Percentiles rank a stretch among this genome's conserved stretches.
These are phyloP conservation scores for Erythrobasidium hasegawianum DNA, from an alignment of 1,284 basidiomycete species.

Conservation along the genomic window DNA sequence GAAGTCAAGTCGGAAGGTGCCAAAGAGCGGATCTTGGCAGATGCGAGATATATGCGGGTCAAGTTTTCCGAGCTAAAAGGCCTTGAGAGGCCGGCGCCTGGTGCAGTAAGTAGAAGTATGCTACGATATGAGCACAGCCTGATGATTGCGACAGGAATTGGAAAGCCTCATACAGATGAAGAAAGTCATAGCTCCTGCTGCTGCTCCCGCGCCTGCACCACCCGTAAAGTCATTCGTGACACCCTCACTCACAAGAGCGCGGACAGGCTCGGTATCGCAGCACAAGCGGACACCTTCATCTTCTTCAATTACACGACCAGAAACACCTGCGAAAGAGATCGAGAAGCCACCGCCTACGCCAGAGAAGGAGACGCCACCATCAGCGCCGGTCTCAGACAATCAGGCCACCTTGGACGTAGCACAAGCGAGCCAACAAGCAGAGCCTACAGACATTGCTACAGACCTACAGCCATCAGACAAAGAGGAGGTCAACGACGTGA, in stretches of 20 bases:
- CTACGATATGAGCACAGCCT: background rate
- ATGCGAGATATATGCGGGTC: conserved; percentile 38
- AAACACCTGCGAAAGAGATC: background rate
- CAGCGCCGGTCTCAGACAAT: background rate
- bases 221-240: conserved; percentile 17
- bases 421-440: background rate
- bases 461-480: too few relatives aligned
- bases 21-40: conserved; percentile 56
- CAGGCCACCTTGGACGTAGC: too few relatives aligned
- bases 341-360: background rate
- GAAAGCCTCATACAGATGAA: conserved; percentile 22
- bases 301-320: background rate
- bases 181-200: background rate
- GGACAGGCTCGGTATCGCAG: background rate
- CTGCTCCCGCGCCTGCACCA: background rate
- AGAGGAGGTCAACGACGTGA: too few relatives aligned
- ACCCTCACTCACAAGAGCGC: conserved; percentile 15
- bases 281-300: conserved; percentile 11
- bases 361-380: background rate
- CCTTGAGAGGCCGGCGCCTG: conserved; percentile 37
- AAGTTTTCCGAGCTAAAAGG: conserved; percentile 43
- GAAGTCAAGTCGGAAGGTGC: conserved; percentile 74
- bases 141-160: conserved; percentile 7
- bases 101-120: conserved; percentile 5
- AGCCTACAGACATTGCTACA: background rate